Evolutionary conservation across 371 early-diverging fungal species (phyloP), one percentile per base, ranked within the genome.

Genomic region (Mucor indicus): DNA sequence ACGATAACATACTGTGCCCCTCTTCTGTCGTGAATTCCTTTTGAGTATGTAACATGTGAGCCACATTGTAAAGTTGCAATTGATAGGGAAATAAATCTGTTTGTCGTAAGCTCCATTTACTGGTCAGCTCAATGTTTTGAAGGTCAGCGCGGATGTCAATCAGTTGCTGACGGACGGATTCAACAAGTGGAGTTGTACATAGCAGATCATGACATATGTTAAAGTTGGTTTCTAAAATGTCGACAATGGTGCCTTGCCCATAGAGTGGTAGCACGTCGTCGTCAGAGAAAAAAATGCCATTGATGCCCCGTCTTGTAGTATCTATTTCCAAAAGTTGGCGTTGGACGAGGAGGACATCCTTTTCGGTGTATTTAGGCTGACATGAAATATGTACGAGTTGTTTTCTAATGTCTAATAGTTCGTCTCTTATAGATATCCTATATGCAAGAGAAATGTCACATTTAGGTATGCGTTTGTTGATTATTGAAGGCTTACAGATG

Each of bases 51-150:
- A 48, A 32, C 64, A 77, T 60, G 1, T 57, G 53, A 33, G 81
- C 76, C 33, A 86, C 75, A 38, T 84, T 81, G 27, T 63, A 72
- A 48, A 86, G 47, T 49, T 83, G 86, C 36, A 77, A 69, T 54
- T 87, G 83, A 57, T 84, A 80, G 45, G 80, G 73, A 67, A 84
- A 82, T 47, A 91, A 50, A 60, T 88, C 88, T 1, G 83, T 79
- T 52, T 85, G 81, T 19, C 85, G 72, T 50, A 83, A 48, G 13
- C 81, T 80, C 89, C 90, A 90, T 44, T 84, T 81, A 54, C 77
- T 75, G 4, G 84, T 82, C 37, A 81, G 49, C 27, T 80, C 60
- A 36, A 87, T 60, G 25, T 72, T 68, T 38, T 86, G 84, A 15
- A 90, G 66, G 33, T 77, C 75, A n/a, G 56, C 48, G 46, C 81